Conservation (phyloP, 306 rosid species). For the Casuarina cunninghamiana region DNA sequence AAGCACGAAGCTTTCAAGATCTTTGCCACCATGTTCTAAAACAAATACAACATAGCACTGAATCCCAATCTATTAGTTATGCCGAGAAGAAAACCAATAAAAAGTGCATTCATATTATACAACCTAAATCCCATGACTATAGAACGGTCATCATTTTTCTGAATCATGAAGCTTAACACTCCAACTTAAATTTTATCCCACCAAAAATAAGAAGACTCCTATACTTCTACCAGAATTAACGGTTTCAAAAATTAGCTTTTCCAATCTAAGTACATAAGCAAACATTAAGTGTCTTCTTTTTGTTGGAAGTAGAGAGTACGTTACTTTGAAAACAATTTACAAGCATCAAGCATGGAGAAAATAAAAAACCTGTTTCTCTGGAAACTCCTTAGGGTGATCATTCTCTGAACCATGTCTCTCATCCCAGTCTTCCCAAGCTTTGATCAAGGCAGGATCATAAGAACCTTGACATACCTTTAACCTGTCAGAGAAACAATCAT, state of each 20-base stretch:
- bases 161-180: background rate
- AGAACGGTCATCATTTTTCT: constrained; percentile 11
- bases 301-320: background rate
- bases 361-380: constrained; percentile 70
- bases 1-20: constrained; percentile 90
- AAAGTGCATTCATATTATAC: background rate
- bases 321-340: constrained; percentile 19
- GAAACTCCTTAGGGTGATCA: constrained; percentile 82
- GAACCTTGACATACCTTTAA: constrained; percentile 81
- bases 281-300: background rate
- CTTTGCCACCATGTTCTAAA: constrained; percentile 82
- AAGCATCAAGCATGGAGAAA: constrained; percentile 15
- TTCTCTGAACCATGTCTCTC: constrained; percentile 68
- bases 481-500: constrained; percentile 44
- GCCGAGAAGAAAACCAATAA: constrained; percentile 2
- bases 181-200: background rate
- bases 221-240: background rate
- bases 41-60: constrained; percentile 73
- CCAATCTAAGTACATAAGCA: background rate
- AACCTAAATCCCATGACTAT: constrained; percentile 6
- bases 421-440: constrained; percentile 91
- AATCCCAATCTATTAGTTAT: constrained; percentile 35
- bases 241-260: background rate
- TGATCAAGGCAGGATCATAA: constrained; percentile 61
- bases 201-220: background rate